Conservation (phyloP, 2,329 filamentous ascomycete genomes). For the Alternaria triticimaculans region DNA sequence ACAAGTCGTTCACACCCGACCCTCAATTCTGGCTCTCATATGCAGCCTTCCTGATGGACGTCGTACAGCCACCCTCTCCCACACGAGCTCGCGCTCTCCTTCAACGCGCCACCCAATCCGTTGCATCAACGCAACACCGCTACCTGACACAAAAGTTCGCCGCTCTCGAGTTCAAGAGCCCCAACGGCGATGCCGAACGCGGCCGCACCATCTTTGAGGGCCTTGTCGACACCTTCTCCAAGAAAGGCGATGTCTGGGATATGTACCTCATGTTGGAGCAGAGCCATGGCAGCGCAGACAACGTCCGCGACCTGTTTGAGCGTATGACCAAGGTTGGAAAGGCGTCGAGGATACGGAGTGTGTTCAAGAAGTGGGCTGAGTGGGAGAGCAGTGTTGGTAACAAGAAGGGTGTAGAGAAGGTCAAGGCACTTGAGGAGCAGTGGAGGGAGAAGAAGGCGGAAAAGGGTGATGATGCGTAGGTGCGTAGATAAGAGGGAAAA, state of each 20-base stretch:
- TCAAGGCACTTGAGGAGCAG: conserved; percentile 72
- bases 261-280: conserved; percentile 85
- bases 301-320: conserved; percentile 80
- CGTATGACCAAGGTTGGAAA: conserved; percentile 74
- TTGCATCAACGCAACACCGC: conserved; percentile 73
- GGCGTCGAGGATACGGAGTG: conserved; percentile 79
- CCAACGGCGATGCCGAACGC: conserved; percentile 83
- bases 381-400: conserved; percentile 80
- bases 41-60: conserved; percentile 87
- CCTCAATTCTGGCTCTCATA: conserved; percentile 93
- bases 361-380: conserved; percentile 90
- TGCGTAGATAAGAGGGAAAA: neutral
- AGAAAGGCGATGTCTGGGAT: conserved; percentile 92
- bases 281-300: conserved; percentile 63
- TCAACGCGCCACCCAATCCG: conserved; percentile 81
- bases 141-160: conserved; percentile 86
- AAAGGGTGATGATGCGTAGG: conserved; percentile 20
- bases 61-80: conserved; percentile 70
- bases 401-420: conserved; percentile 71
- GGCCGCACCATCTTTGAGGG: conserved; percentile 95
- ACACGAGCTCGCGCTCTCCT: conserved; percentile 80
- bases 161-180: conserved; percentile 86
- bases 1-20: conserved; percentile 76
- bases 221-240: conserved; percentile 81
- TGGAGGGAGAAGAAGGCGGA: conserved; percentile 63